Evolutionary conservation across 2,329 filamentous ascomycete genomes (phyloP).

Genomic region (Aspergillus sp.): DNA sequence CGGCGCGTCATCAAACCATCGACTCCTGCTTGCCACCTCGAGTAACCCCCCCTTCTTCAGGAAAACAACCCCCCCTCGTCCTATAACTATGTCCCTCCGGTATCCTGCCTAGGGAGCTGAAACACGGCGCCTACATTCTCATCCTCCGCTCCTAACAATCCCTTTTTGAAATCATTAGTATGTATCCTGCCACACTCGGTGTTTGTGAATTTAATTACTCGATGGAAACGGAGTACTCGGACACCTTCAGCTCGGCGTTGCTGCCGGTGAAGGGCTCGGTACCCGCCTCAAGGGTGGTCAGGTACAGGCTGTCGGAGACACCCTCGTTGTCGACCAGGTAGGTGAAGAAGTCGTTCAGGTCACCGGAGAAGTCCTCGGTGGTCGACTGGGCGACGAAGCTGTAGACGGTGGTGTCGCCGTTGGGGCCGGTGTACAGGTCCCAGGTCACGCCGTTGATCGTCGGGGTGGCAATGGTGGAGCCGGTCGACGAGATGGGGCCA

Average conservation of each 20-base stretch:
- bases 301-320: slow-evolving; percentile 49
- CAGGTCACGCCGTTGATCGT: slow-evolving; percentile 58
- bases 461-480: slow-evolving; percentile 55
- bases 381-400: slow-evolving; percentile 57
- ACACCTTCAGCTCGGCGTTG: slow-evolving; percentile 28
- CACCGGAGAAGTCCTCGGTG: slow-evolving; percentile 57
- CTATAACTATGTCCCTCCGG: slow-evolving; percentile 1
- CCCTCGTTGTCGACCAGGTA: slow-evolving; percentile 53
- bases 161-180: neutral
- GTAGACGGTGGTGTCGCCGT: slow-evolving; percentile 60
- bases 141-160: slow-evolving; percentile 5
- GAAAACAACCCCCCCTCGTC: neutral
- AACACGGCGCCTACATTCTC: slow-evolving; percentile 23
- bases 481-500: slow-evolving; percentile 55
- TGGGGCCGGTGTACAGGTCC: slow-evolving; percentile 63
- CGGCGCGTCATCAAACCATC: neutral
- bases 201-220: slow-evolving; percentile 18
- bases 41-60: neutral
- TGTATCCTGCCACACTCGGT: neutral
- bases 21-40: too few relatives aligned
- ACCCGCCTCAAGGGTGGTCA: slow-evolving; percentile 51
- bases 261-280: slow-evolving; percentile 40
- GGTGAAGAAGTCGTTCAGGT: slow-evolving; percentile 59
- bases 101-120: slow-evolving; percentile 18
- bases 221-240: slow-evolving; percentile 33